A percentile compares a stretch with the other conserved stretches of the same genome.
These are phyloP conservation scores for Talaromyces atroroseus DNA, from an alignment of 2,329 filamentous ascomycete species.

Conservation along the genomic window DNA sequence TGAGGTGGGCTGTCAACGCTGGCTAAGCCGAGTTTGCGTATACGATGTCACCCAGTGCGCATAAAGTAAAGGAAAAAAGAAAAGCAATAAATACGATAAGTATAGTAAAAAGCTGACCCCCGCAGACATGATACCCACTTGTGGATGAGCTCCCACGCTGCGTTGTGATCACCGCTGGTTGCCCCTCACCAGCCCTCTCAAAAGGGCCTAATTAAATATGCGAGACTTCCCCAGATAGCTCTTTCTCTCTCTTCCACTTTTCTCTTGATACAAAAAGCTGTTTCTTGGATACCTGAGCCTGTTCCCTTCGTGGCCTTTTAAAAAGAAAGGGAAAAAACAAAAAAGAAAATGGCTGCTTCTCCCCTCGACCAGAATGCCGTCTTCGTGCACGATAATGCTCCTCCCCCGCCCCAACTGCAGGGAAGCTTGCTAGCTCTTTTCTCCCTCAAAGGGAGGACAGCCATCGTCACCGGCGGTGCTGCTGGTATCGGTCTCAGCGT, in stretches of 20 bases:
- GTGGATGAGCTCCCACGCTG: constrained; percentile 1
- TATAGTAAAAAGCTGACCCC: neutral
- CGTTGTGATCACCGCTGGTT: constrained; percentile 11
- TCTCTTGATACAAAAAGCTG: neutral
- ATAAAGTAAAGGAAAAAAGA: neutral
- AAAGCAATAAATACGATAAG: neutral
- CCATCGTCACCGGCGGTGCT: constrained; percentile 64
- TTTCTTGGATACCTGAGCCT: neutral
- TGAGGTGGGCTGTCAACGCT: neutral
- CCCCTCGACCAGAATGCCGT: constrained; percentile 36
- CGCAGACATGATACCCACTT: constrained; percentile 11
- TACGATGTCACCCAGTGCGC: neutral
- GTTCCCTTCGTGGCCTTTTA: neutral
- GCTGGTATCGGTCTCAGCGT: constrained; percentile 64
- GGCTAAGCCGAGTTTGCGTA: neutral
- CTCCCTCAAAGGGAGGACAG: constrained; percentile 64
- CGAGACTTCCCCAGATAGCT: neutral
- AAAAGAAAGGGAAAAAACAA: too few relatives aligned
- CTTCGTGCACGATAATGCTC: constrained; percentile 56
- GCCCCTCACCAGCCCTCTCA: constrained; percentile 8
- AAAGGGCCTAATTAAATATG: neutral
- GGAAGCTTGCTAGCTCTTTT: constrained; percentile 58
- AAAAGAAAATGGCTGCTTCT: constrained; percentile 29
- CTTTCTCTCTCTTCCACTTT: neutral
- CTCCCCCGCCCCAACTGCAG: constrained; percentile 30